A percentile compares a stretch with the other conserved stretches of the same genome.
phyloP scores from a whole-genome alignment of 2,329 filamentous ascomycete species.

The Exophiala sp. region DNA sequence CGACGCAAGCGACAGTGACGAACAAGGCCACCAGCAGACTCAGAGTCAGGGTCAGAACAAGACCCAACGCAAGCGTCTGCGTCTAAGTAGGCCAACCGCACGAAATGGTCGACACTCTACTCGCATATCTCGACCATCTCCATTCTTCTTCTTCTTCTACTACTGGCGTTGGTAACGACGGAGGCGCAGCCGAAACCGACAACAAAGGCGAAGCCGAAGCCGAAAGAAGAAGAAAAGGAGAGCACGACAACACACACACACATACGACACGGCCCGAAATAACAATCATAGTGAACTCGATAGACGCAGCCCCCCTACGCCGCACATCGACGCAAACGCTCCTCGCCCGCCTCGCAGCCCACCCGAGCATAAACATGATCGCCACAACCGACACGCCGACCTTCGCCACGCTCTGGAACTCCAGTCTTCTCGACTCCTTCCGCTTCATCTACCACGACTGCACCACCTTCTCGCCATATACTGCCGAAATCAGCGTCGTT shows the following conservation, averaged over 20 bases:
- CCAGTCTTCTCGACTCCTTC: constrained; percentile 71
- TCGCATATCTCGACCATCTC: constrained; percentile 53
- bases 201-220: too few relatives aligned
- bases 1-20: not conserved
- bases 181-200: constrained; percentile 26
- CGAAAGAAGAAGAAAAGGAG: too few relatives aligned
- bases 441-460: constrained; percentile 89
- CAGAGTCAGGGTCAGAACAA: not conserved
- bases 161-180: not conserved
- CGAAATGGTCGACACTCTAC: constrained; percentile 62
- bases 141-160: constrained; percentile 26
- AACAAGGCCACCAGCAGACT: not conserved
- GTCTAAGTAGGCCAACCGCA: constrained; percentile 59
- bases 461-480: constrained; percentile 76
- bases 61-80: constrained; percentile 34
- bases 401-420: constrained; percentile 85
- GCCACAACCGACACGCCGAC: constrained; percentile 83
- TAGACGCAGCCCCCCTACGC: constrained; percentile 74
- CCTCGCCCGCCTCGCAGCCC: constrained; percentile 68
- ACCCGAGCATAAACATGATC: constrained; percentile 64
- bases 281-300: constrained; percentile 73
- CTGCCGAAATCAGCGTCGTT: constrained; percentile 71
- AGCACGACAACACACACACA: too few relatives aligned
- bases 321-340: constrained; percentile 63
- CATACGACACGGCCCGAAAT: constrained; percentile 35